These are phyloP conservation scores for Blastobotrys indianensis DNA, from an alignment of 1,139 yeast species.

Conservation along the genomic window DNA sequence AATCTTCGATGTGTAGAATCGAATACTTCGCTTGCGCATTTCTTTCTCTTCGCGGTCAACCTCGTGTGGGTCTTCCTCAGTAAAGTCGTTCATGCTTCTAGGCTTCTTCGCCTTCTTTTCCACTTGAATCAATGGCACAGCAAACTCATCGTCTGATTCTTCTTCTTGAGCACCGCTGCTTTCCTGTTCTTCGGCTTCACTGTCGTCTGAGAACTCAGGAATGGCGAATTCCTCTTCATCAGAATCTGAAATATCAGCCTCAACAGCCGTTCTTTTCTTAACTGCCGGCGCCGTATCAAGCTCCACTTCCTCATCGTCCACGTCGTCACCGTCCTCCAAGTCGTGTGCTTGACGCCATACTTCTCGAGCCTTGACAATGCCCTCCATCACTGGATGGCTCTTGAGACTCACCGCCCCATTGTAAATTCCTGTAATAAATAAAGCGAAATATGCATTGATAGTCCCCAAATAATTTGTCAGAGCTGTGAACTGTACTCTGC, in stretches of 20 bases:
- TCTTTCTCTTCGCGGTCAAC: slow-evolving; percentile 84
- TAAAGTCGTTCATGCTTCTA: slow-evolving; percentile 40
- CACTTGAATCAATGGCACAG: slow-evolving; percentile 47
- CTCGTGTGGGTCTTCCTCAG: slow-evolving; percentile 61
- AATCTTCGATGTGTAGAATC: slow-evolving; percentile 95
- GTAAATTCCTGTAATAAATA: slow-evolving; percentile 52
- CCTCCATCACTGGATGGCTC: slow-evolving; percentile 84
- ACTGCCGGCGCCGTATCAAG: slow-evolving; percentile 25
- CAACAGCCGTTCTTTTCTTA: slow-evolving; percentile 16
- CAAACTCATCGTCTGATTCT: slow-evolving; percentile 37
- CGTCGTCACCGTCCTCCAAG: slow-evolving; percentile 17
- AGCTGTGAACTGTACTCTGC: slow-evolving; percentile 55
- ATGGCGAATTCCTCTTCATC: slow-evolving; percentile 12
- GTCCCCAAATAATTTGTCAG: slow-evolving; percentile 72
- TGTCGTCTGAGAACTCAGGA: slow-evolving; percentile 20
- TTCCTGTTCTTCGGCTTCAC: slow-evolving; percentile 30
- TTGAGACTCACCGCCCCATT: slow-evolving; percentile 58
- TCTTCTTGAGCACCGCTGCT: slow-evolving; percentile 20
- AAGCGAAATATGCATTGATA: slow-evolving; percentile 66
- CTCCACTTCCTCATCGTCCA: slow-evolving; percentile 28
- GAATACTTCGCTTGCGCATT: slow-evolving; percentile 72
- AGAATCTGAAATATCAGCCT: slow-evolving; percentile 15
- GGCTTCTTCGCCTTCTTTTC: slow-evolving; percentile 37
- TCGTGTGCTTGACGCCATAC: slow-evolving; percentile 57
- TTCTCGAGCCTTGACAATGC: slow-evolving; percentile 72